Evolutionary conservation across 805 yeast genomes (phyloP).

Genomic region (Wickerhamomyces chambardii): DNA sequence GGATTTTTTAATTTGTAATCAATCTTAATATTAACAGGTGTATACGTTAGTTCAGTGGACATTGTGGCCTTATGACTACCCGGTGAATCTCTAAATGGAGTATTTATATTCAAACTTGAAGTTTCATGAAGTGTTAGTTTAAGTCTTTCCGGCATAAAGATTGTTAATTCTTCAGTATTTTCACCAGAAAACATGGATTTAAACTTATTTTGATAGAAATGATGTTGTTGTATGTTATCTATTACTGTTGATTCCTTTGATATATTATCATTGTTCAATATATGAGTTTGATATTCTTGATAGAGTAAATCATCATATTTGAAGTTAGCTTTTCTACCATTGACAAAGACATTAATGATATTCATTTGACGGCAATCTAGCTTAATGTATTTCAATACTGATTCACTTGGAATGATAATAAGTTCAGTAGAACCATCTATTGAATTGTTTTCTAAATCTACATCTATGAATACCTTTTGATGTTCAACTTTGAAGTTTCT

Average conservation of each 20-base stretch:
- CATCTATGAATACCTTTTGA: slow-evolving; percentile 73
- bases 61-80: slow-evolving; percentile 20
- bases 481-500: slow-evolving; percentile 64
- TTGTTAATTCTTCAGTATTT: slow-evolving; percentile 55
- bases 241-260: slow-evolving; percentile 1
- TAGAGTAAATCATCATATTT: slow-evolving; percentile 44
- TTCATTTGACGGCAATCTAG: slow-evolving; percentile 76
- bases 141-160: slow-evolving; percentile 58
- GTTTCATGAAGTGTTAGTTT: slow-evolving; percentile 52
- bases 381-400: slow-evolving; percentile 45
- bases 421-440: slow-evolving; percentile 76
- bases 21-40: slow-evolving; percentile 66
- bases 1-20: slow-evolving; percentile 60
- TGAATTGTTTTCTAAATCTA: slow-evolving; percentile 55
- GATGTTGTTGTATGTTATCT: slow-evolving; percentile 41
- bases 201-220: slow-evolving; percentile 42
- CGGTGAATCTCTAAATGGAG: slow-evolving; percentile 30
- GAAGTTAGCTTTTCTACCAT: slow-evolving; percentile 48
- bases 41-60: slow-evolving; percentile 40
- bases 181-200: slow-evolving; percentile 41
- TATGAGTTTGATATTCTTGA: slow-evolving; percentile 24
- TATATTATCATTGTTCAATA: slow-evolving; percentile 10
- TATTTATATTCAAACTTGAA: slow-evolving; percentile 21
- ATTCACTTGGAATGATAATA: slow-evolving; percentile 64
- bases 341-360: slow-evolving; percentile 57